Percentiles rank a stretch among this genome's conserved stretches.
Evolutionary conservation across 2,329 filamentous ascomycete species (phyloP).

Genomic region (Fusarium sp.): DNA sequence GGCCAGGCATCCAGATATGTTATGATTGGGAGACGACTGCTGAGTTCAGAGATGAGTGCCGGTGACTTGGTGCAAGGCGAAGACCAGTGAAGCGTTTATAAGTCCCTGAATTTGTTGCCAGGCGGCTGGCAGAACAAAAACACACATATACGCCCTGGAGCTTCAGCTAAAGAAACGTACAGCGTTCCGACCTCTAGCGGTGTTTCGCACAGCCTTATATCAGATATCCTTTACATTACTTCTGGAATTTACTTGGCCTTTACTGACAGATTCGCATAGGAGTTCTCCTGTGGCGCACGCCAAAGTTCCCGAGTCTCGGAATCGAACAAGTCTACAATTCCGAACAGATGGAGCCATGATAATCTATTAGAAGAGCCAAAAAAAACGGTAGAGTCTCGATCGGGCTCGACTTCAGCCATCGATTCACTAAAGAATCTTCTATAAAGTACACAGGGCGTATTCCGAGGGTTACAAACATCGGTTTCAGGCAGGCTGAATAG

Average conservation of each 20-base stretch:
- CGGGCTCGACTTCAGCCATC: neutral
- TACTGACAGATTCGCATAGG: neutral
- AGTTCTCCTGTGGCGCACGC: neutral
- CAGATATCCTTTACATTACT: accelerated
- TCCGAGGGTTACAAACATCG: neutral
- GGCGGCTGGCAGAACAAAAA: neutral
- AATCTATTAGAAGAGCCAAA: neutral
- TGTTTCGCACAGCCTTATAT: no score
- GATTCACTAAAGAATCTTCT: neutral
- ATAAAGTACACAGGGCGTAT: accelerated
- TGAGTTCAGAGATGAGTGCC: neutral
- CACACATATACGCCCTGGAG: neutral
- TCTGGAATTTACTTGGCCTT: accelerated
- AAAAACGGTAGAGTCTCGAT: accelerated
- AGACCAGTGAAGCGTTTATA: neutral
- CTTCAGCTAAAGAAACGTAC: neutral
- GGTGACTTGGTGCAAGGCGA: accelerated
- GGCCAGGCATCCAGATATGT: neutral
- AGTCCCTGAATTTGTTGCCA: neutral
- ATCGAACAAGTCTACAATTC: neutral
- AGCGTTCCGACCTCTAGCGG: neutral
- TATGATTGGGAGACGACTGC: accelerated
- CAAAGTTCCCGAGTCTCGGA: neutral
- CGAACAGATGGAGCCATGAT: neutral
- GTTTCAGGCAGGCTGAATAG: neutral